Conservation (phyloP, 176 grass and related monocot species). For the Paspalum notatum region DNA sequence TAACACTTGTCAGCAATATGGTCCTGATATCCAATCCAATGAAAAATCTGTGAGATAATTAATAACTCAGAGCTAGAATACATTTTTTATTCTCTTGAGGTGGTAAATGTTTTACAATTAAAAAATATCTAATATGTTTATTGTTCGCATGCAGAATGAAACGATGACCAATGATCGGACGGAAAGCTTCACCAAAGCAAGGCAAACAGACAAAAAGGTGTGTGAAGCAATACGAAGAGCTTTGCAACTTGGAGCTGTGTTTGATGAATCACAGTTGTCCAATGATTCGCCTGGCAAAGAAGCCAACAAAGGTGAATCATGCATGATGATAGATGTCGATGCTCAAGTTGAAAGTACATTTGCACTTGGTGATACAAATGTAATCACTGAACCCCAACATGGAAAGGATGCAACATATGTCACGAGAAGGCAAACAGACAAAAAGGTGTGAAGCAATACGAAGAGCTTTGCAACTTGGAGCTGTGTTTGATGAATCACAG, state of each 20-base stretch:
- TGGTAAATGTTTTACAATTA: background rate
- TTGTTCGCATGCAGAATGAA: background rate
- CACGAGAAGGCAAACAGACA: background rate
- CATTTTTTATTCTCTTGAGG: background rate
- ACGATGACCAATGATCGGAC: background rate
- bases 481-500: constrained; percentile 1
- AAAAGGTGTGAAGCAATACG: background rate
- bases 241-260: background rate
- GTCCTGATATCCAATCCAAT: background rate
- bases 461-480: constrained; percentile 25
- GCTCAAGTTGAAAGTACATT: background rate
- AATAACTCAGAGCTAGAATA: background rate
- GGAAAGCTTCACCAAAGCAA: background rate
- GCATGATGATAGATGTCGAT: background rate
- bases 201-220: background rate
- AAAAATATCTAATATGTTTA: background rate
- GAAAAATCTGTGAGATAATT: constrained; percentile 17
- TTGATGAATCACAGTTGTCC: background rate
- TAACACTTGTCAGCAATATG: background rate
- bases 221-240: constrained; percentile 34
- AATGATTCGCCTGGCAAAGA: background rate
- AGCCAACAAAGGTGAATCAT: background rate
- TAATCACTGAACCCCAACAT: background rate
- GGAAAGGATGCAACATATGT: background rate
- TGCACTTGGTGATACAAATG: background rate